Conservation (phyloP, 108 stramenopile species). For the Skeletonema marinoi region DNA sequence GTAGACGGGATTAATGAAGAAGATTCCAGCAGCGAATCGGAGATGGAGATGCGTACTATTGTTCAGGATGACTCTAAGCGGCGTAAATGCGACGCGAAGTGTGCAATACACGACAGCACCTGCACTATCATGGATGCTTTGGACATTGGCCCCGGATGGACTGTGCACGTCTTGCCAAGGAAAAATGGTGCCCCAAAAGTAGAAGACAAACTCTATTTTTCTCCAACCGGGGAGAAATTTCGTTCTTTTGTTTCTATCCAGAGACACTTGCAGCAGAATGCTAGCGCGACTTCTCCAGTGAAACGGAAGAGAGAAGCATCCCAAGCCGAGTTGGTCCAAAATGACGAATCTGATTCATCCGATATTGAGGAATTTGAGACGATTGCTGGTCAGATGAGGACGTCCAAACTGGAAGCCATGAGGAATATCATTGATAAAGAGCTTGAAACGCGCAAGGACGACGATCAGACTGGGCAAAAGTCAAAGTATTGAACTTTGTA, state of each 20-base stretch:
- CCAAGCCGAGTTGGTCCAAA: neutral
- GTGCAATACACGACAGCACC: neutral
- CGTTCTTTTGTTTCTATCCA: neutral
- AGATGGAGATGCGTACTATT: neutral
- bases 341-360: neutral
- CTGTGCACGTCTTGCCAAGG: neutral
- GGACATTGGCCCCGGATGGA: constrained; percentile 1
- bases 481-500: neutral
- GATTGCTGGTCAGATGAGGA: neutral
- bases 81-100: neutral
- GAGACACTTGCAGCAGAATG: neutral
- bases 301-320: neutral
- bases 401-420: neutral
- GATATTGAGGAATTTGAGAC: neutral
- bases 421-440: neutral
- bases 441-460: neutral
- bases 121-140: neutral
- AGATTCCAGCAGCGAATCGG: neutral
- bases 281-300: neutral
- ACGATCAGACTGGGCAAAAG: neutral
- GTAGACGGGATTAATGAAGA: neutral
- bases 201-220: neutral
- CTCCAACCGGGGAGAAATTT: constrained; percentile 4
- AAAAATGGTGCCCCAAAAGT: neutral
- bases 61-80: neutral